Conservation (phyloP, 2,329 filamentous ascomycete species). For the Apiospora hydei region DNA sequence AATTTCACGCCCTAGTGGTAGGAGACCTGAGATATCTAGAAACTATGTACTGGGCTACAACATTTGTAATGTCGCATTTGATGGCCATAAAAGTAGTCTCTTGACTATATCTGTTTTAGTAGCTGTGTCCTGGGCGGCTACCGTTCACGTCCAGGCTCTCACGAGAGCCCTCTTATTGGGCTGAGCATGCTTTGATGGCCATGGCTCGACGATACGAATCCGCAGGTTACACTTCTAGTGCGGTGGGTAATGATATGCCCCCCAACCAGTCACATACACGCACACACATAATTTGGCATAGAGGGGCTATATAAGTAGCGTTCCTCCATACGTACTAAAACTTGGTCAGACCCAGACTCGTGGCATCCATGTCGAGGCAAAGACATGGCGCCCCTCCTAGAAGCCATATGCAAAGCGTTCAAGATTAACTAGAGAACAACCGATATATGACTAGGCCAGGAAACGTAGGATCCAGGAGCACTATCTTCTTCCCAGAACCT, state of each 20-base stretch:
- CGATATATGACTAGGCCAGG: background rate
- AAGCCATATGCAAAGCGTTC: background rate
- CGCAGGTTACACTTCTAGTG: background rate
- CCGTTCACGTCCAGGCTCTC: background rate
- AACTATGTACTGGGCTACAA: too few species aligned
- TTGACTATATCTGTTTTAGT: too few species aligned
- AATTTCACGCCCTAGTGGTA: background rate
- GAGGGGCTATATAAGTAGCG: background rate
- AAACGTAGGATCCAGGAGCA: background rate
- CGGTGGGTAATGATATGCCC: background rate
- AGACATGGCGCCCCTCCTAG: too few species aligned
- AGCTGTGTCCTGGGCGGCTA: background rate
- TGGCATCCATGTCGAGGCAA: background rate
- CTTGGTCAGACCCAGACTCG: background rate
- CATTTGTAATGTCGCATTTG: too few species aligned
- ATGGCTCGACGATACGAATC: background rate
- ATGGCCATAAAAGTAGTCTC: background rate
- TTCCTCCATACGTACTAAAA: background rate
- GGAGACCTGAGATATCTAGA: too few species aligned
- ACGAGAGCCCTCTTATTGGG: too few species aligned
- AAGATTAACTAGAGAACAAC: background rate
- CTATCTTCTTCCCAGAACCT: background rate
- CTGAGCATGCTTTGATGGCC: background rate
- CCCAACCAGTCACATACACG: too few species aligned
- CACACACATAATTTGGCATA: background rate